Conservation (phyloP, 805 yeast species). For the Candida sakaeoensis region DNA sequence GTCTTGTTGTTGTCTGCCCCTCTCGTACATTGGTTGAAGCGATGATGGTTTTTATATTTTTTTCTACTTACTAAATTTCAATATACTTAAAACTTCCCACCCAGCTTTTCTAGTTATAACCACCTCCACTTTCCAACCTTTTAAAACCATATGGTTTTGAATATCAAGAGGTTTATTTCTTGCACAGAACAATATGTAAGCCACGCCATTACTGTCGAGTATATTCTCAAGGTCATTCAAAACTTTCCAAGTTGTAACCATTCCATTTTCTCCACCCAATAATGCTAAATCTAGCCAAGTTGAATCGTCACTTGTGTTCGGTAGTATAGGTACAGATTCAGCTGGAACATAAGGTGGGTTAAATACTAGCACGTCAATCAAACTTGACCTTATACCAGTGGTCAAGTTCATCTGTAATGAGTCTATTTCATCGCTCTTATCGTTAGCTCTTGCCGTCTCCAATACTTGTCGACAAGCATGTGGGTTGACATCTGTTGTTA, state of each 20-base stretch:
- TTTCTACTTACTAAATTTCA: constrained; percentile 43
- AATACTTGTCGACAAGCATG: constrained; percentile 57
- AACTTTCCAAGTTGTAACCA: constrained; percentile 73
- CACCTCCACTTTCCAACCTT: constrained; percentile 52
- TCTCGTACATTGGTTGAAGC: constrained; percentile 4
- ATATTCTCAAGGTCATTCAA: constrained; percentile 50
- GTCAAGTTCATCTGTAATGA: constrained; percentile 56
- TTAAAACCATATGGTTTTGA: constrained; percentile 39
- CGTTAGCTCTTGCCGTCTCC: constrained; percentile 21
- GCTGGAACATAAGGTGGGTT: constrained; percentile 98
- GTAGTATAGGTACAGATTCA: constrained; percentile 62
- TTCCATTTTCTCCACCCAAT: constrained; percentile 86
- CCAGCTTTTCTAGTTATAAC: constrained; percentile 80
- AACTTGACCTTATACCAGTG: constrained; percentile 38
- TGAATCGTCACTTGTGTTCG: constrained; percentile 42
- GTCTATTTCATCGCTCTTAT: constrained; percentile 17
- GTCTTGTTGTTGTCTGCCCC: constrained; percentile 8
- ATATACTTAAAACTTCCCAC: constrained; percentile 86
- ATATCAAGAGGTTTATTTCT: constrained; percentile 76
- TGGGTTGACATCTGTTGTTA: constrained; percentile 80
- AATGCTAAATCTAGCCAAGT: constrained; percentile 88
- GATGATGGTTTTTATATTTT: constrained; percentile 3
- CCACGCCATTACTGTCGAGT: constrained; percentile 61
- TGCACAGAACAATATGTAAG: constrained; percentile 89
- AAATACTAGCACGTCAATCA: constrained; percentile 73